Evolutionary conservation across 176 grass and related monocot species (phyloP), one percentile per base, ranked within the genome.

Genomic region (Hyparrhenia diplandra): DNA sequence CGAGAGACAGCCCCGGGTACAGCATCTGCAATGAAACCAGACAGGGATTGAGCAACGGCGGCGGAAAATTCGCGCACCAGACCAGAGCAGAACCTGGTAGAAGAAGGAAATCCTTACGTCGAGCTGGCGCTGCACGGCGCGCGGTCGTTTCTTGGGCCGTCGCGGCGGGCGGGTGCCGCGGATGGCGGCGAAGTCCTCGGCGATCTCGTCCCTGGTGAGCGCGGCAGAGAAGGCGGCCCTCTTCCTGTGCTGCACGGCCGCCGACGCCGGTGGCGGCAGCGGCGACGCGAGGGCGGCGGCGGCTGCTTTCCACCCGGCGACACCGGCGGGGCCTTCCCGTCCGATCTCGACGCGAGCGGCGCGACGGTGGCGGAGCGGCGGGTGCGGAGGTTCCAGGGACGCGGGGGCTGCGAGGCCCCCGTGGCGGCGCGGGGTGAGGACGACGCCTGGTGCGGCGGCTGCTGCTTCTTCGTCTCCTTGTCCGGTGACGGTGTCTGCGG

Each of bases 71-170:
- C n/a, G n/a, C n/a, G n/a, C n/a, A n/a, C n/a, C n/a, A n/a, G n/a
- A n/a, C n/a, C n/a, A n/a, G n/a, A n/a, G n/a, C n/a, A n/a, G n/a
- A n/a, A n/a, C n/a, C n/a, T n/a, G n/a, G n/a, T n/a, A n/a, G n/a
- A n/a, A n/a, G n/a, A n/a, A n/a, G n/a, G n/a, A n/a, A n/a, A n/a
- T n/a, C n/a, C n/a, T n/a, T n/a, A n/a, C 91, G 54, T 93, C 61
- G 29, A 93, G 14, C 59, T 58, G 42, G 49, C 29, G 39, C 68
- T 85, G 87, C 32, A 82, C 67, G 52, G 29, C 40, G 27, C 35
- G 35, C 20, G 84, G 61, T 41, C 84, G 84, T 77, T 89, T 93
- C 76, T 75, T 93, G 35, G 87, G 61, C 32, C 87, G 71, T 70
- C 87, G 77, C 28, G 87, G 49, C 16, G 81, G 60, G 63, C 85